Evolutionary conservation across 352 stramenopile genomes (phyloP), one percentile per base, ranked within the genome.

Genomic region (Pythium aquatile): DNA sequence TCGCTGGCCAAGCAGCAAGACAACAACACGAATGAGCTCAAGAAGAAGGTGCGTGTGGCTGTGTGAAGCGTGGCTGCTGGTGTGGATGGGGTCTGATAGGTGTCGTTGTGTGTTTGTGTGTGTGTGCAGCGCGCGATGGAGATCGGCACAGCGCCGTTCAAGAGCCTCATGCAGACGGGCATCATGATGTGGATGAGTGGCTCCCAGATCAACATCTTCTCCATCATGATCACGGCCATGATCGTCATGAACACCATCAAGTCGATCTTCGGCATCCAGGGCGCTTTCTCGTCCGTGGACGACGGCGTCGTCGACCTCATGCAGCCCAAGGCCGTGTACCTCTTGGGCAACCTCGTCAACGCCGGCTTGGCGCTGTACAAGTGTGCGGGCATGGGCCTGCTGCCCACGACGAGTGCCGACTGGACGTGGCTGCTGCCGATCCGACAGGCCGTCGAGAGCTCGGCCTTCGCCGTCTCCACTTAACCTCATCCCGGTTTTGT

Each of bases 181-280:
- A 96, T 98, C 71, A 98, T 98, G 93, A 97, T 98, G 87, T 98
- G 92, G 88, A 98, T 98, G 93, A 96, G 85, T 58, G 93, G 93
- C 60, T 95, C 91, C 63, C 90, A 88, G 52, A 90, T 98, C 69
- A 97, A 98, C 75, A 98, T 98, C 65, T 98, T 98, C 73, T 96
- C 85, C 63, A 97, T 97, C 76, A 97, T 97, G 91, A 93, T 97
- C 74, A 97, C 87, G 7, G 90, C 76, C 61, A 97, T 97, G 89
- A 94, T 96, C 68, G 74, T 97, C 58, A 91, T 95, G 79, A 97
- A 96, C 74, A 96, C 90, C 10, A 64, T 93, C 74, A 97, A 97
- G 79, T 92, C 88, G 33, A 77, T 97, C 61, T 88, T 97, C 58
- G 88, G 86, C 62, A 81, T 96, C 52, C 78, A 90, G 61, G 55